phyloP scores from a whole-genome alignment of 345 rosid genomes.

The Geranium brycei region DNA sequence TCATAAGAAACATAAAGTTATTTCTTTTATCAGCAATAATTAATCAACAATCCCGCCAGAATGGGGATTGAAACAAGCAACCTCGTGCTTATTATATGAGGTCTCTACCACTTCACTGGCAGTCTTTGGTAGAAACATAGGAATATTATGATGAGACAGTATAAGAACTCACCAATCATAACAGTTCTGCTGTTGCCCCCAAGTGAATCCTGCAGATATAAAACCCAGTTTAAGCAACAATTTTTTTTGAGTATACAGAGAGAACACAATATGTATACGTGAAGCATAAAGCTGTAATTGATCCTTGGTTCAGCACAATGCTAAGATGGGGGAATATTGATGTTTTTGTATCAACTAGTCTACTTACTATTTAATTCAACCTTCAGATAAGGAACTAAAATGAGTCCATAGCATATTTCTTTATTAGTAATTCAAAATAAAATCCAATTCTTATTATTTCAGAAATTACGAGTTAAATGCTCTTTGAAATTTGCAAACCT shows the following conservation, averaged over 20 bases:
- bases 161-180: constrained; percentile 65
- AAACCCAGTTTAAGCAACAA: neutral
- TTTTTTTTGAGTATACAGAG: neutral
- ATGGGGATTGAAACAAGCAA: no score
- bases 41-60: no score
- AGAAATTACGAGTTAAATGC: neutral
- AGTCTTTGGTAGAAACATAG: neutral
- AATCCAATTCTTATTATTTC: neutral
- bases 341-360: no score
- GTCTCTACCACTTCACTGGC: no score
- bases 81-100: no score
- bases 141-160: neutral
- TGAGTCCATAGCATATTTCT: no score
- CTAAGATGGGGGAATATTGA: no score
- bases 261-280: constrained; percentile 1
- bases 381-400: no score
- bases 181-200: constrained; percentile 99
- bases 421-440: neutral
- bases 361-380: no score
- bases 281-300: constrained; percentile 6
- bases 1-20: neutral
- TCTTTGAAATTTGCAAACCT: constrained; percentile 31
- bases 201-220: constrained; percentile 66
- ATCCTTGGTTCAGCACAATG: neutral
- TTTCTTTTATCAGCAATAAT: no score